Evolutionary conservation across 2,329 filamentous ascomycete species (phyloP), one percentile per base, ranked within the genome.

Genomic region (Clarireedia hainanense): DNA sequence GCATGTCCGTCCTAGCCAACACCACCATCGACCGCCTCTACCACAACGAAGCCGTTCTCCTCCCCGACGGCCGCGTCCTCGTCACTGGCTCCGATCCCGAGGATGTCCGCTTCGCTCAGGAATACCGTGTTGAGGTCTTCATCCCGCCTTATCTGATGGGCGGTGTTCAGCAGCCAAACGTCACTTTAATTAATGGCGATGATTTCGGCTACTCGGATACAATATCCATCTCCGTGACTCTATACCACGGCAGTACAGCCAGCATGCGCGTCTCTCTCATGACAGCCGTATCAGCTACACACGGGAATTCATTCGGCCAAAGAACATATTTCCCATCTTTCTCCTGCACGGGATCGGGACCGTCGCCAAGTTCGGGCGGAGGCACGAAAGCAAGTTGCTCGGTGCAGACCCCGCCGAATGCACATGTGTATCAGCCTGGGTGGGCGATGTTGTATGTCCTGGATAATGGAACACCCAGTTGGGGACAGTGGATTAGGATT

Each of bases 231-330:
- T 20, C 36, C 9, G 45, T 47, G 12, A 10, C 17, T 5, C 37
- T 57, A 4, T 23, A 53, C 30, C 27, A 54, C 24, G 55, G 55
- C 5, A 14, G 10, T 6, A 26, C 27, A 42, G 37, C 26, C 5
- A 57, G 43, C 5, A 23, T 46, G 5, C 50, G 50, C 1, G 24
- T 57, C 26, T 57, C 55, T 3, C 37, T 57, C 5, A 37, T 57
- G 50, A 36, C 55, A 7, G 50, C 55, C 3, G 50, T 57, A 48
- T 46, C 50, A 2, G 20, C 43, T 7, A 82, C 79, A 0, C 78
- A 81, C 68, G 84, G 84, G 36, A 81, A 86, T 70, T 81, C 77
- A 23, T 85, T 88, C 80, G 84, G 84, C n/a, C 79, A 80, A 42
- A 76, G 84, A 24, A 86, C 82, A 0, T 67, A 86, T 47, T 82